Evolutionary conservation across 1,284 basidiomycete genomes (phyloP), one percentile per base, ranked within the genome.

Genomic region (Austropuccinia psidii): DNA sequence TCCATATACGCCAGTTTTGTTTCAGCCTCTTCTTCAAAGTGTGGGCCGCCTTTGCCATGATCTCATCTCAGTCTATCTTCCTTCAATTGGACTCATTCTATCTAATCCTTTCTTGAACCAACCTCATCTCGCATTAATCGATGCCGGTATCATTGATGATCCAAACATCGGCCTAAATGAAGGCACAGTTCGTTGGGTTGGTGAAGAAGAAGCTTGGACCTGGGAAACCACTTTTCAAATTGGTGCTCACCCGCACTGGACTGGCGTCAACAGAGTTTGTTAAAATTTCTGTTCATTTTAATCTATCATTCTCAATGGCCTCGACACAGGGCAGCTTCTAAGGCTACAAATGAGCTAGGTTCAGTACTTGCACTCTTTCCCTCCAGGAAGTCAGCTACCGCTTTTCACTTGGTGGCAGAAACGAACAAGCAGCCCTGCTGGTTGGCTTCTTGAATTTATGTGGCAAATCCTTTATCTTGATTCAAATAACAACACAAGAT

Each of bases 391-490:
- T 93, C 90, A 31, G 90, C 86, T 0, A 94, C 86, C 47, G 84
- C 84, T 81, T 90, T 90, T 75, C 92, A 83, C 81, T 94, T 91
- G 1, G 90, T 90, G 50, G 91, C 87, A 77, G 89, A 88, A 52
- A 95, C 90, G 79, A 91, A 90, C 6, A 79, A 73, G 0, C 91
- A 81, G 0, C 89, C 89, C 67, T 84, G 85, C 77, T 90, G 88
- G 75, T 90, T 84, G 3, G 87, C 87, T 77, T 89, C 88, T 80
- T 88, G 88, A 85, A 94, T 87, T 81, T 95, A 96, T 77, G 93
- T 90, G 29, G 88, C 89, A 39, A 87, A 86, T 0, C 86, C 83
- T 0, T 86, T 85, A 79, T 90, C 89, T 60, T 86, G 84, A 47
- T 89, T 84, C 0, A 87, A 82, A 88, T 88, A 95, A 45, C 89